Evolutionary conservation across 2,329 filamentous ascomycete species (phyloP).

Genomic region (Diaporthe citrichinensis): DNA sequence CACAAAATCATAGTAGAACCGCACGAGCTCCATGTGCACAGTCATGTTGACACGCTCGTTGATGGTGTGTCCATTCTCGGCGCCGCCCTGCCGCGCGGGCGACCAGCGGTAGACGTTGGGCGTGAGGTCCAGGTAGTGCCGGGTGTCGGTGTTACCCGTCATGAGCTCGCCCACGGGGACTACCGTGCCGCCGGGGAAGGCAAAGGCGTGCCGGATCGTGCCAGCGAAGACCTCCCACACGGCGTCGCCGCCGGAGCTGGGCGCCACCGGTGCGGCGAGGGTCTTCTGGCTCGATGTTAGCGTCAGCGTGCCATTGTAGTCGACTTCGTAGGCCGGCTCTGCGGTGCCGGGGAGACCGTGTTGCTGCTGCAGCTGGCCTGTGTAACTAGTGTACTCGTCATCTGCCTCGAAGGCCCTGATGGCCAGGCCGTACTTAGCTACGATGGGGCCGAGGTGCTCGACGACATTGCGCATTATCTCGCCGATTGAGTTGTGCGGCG

Average conservation of each 20-base stretch:
- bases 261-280: slow-evolving; percentile 54
- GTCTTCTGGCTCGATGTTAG: slow-evolving; percentile 52
- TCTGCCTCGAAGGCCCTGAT: slow-evolving; percentile 63
- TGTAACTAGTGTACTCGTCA: slow-evolving; percentile 48
- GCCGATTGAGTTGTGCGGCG: slow-evolving; percentile 65
- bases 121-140: slow-evolving; percentile 53
- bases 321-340: slow-evolving; percentile 53
- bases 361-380: not conserved
- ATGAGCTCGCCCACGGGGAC: slow-evolving; percentile 54
- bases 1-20: slow-evolving; percentile 56
- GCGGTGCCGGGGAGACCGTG: slow-evolving; percentile 43
- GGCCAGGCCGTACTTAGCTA: slow-evolving; percentile 62
- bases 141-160: slow-evolving; percentile 55
- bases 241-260: slow-evolving; percentile 44
- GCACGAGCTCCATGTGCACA: slow-evolving; percentile 54
- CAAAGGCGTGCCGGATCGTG: slow-evolving; percentile 49
- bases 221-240: slow-evolving; percentile 50
- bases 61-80: slow-evolving; percentile 53
- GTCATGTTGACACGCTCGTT: slow-evolving; percentile 57
- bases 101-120: slow-evolving; percentile 57
- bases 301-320: slow-evolving; percentile 57
- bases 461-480: slow-evolving; percentile 61
- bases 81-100: slow-evolving; percentile 52
- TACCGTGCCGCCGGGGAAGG: slow-evolving; percentile 52
- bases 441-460: slow-evolving; percentile 60